Conservation (phyloP, 345 rosid species). For the Chamaenerion angustifolium region DNA sequence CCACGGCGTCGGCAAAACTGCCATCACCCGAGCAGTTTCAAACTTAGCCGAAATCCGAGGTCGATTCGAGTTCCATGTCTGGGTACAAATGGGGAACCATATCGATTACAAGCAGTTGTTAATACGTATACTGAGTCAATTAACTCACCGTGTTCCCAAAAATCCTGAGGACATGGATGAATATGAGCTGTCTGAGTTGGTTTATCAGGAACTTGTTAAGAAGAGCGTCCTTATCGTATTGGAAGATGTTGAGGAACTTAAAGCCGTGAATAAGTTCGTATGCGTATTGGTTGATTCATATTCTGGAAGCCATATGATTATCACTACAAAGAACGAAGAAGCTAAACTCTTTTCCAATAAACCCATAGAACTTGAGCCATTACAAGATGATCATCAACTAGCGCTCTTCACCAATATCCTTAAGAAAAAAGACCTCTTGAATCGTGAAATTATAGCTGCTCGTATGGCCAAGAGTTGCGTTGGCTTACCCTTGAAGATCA, state of each 20-base stretch:
- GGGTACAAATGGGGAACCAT: background rate
- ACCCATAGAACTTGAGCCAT: background rate
- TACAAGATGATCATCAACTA: background rate
- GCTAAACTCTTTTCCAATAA: background rate
- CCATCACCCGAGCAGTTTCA: conserved; percentile 6
- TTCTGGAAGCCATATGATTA: conserved; percentile 2
- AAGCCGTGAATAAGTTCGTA: background rate
- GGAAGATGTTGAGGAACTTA: conserved; percentile 1
- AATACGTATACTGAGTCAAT: background rate
- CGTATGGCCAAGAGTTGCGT: background rate
- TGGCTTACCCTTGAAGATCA: background rate
- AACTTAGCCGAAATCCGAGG: background rate
- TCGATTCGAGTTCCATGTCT: conserved; percentile 5
- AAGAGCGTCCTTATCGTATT: conserved; percentile 11
- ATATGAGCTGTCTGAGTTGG: background rate
- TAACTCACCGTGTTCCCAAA: background rate
- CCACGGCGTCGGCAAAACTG: conserved; percentile 13
- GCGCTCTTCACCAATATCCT: background rate
- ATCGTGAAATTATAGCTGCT: no score
- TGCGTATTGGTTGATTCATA: background rate
- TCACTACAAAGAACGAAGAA: conserved; percentile 4
- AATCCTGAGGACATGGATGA: background rate
- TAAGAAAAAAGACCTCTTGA: no score
- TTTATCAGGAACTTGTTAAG: background rate
- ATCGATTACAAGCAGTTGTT: background rate